phyloP scores from a whole-genome alignment of 768 basidiomycete species.

The Trametes punicea region DNA sequence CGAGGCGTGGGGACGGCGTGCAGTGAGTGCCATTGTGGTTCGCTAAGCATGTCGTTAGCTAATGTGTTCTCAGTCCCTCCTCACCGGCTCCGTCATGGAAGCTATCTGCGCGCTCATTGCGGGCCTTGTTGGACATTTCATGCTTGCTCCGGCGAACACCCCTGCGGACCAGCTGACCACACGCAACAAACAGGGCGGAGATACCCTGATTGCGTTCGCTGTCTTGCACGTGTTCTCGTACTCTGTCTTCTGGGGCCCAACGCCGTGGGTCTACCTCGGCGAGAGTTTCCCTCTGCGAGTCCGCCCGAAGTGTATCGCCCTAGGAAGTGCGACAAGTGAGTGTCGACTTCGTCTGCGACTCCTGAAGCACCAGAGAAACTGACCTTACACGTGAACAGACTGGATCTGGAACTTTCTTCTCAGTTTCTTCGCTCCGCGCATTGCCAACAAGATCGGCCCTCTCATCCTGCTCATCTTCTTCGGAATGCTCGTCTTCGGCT shows the following conservation, averaged over 20 bases:
- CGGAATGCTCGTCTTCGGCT: slow-evolving; percentile 67
- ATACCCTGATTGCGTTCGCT: slow-evolving; percentile 69
- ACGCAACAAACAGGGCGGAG: slow-evolving; percentile 58
- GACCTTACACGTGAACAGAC: slow-evolving; percentile 25
- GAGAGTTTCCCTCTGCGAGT: slow-evolving; percentile 83
- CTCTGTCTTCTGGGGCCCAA: slow-evolving; percentile 75
- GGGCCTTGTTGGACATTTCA: slow-evolving; percentile 69
- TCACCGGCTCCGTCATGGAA: slow-evolving; percentile 60
- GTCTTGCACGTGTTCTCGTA: slow-evolving; percentile 73
- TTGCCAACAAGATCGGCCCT: slow-evolving; percentile 63
- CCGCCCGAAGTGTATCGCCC: slow-evolving; percentile 71
- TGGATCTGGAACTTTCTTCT: slow-evolving; percentile 79
- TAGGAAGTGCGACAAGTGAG: slow-evolving; percentile 60
- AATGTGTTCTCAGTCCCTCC: slow-evolving; percentile 46
- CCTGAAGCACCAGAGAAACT: neutral
- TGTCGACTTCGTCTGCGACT: slow-evolving; percentile 6
- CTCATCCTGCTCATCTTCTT: slow-evolving; percentile 76
- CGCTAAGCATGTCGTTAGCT: neutral
- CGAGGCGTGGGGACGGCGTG: slow-evolving; percentile 72
- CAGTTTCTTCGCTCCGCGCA: slow-evolving; percentile 68
- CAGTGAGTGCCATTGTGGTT: slow-evolving; percentile 33
- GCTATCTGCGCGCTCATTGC: slow-evolving; percentile 63
- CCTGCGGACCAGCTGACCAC: slow-evolving; percentile 45
- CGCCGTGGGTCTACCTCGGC: slow-evolving; percentile 67
- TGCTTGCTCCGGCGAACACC: slow-evolving; percentile 53